These are phyloP conservation scores for Exophiala mesophila DNA, from an alignment of 2,329 filamentous ascomycete species.

Conservation along the genomic window DNA sequence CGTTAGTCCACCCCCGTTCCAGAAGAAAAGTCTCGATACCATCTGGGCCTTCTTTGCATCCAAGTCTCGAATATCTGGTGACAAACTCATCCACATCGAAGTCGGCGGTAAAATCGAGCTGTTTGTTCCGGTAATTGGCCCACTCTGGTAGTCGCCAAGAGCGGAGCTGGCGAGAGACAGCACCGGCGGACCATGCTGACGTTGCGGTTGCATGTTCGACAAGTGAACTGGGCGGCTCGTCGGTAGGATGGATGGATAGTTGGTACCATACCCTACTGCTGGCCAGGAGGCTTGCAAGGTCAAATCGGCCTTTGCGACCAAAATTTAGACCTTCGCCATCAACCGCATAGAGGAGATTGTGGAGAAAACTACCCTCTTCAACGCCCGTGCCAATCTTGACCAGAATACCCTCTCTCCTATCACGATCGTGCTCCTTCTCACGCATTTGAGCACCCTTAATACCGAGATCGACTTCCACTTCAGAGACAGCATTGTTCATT, in stretches of 20 bases:
- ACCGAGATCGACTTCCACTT: slow-evolving; percentile 73
- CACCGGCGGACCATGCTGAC: slow-evolving; percentile 88
- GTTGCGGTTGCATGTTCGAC: slow-evolving; percentile 66
- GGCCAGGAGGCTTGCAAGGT: slow-evolving; percentile 66
- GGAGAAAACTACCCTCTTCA: slow-evolving; percentile 77
- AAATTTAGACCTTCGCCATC: slow-evolving; percentile 73
- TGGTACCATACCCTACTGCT: slow-evolving; percentile 96
- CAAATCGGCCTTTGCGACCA: slow-evolving; percentile 72
- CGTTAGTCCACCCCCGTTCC: slow-evolving; percentile 96
- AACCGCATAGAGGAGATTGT: slow-evolving; percentile 73
- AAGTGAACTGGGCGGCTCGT: slow-evolving; percentile 71
- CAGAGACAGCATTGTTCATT: slow-evolving; percentile 75
- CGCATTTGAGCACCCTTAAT: slow-evolving; percentile 62
- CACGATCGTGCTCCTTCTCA: slow-evolving; percentile 71
- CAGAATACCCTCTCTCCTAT: slow-evolving; percentile 75
- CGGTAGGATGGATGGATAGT: slow-evolving; percentile 82
- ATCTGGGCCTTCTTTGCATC: slow-evolving; percentile 84
- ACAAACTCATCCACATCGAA: slow-evolving; percentile 93
- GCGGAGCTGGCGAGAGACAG: slow-evolving; percentile 86
- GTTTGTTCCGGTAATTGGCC: slow-evolving; percentile 87
- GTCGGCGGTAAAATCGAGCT: slow-evolving; percentile 91
- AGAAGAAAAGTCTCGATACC: slow-evolving; percentile 92
- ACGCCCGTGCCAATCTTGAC: slow-evolving; percentile 82
- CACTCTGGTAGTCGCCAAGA: slow-evolving; percentile 93
- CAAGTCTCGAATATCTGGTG: slow-evolving; percentile 73